Evolutionary conservation across 805 yeast species (phyloP).

Genomic region (Brettanomyces anomalus): DNA sequence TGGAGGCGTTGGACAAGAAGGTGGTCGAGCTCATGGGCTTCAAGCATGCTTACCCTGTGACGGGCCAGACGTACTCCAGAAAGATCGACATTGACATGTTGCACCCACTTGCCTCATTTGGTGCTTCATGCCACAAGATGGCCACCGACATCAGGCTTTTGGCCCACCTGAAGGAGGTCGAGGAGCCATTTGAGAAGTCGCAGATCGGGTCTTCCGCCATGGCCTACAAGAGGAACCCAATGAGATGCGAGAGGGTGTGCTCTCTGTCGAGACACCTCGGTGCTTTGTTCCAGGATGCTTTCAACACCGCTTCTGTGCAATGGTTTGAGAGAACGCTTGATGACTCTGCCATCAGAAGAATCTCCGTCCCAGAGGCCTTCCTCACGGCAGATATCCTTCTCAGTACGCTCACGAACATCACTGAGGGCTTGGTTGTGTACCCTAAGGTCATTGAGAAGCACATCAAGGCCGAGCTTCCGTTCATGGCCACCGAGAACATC

Average conservation of each 20-base stretch:
- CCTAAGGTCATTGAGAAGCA: slow-evolving; percentile 98
- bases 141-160: slow-evolving; percentile 94
- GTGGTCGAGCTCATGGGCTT: slow-evolving; percentile 92
- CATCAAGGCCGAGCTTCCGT: slow-evolving; percentile 88
- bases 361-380: slow-evolving; percentile 92
- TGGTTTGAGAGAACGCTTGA: slow-evolving; percentile 99
- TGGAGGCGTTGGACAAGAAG: slow-evolving; percentile 82
- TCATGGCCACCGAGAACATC: slow-evolving; percentile 98
- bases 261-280: slow-evolving; percentile 96
- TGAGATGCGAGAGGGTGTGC: slow-evolving; percentile 98
- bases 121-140: slow-evolving; percentile 94
- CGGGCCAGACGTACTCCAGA: slow-evolving; percentile 99
- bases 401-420: slow-evolving; percentile 82
- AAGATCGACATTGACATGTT: slow-evolving; percentile 93
- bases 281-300: slow-evolving; percentile 83
- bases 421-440: slow-evolving; percentile 93
- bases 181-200: slow-evolving; percentile 97
- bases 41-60: slow-evolving; percentile 91
- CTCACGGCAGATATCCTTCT: slow-evolving; percentile 90
- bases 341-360: slow-evolving; percentile 96
- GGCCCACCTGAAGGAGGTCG: slow-evolving; percentile 94
- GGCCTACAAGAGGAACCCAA: slow-evolving; percentile 99
- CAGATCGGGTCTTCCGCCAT: slow-evolving; percentile 97
- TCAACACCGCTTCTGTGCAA: slow-evolving; percentile 95
- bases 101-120: slow-evolving; percentile 88